Conservation (phyloP, 805 yeast genomes). For the Candida hungchunana region DNA sequence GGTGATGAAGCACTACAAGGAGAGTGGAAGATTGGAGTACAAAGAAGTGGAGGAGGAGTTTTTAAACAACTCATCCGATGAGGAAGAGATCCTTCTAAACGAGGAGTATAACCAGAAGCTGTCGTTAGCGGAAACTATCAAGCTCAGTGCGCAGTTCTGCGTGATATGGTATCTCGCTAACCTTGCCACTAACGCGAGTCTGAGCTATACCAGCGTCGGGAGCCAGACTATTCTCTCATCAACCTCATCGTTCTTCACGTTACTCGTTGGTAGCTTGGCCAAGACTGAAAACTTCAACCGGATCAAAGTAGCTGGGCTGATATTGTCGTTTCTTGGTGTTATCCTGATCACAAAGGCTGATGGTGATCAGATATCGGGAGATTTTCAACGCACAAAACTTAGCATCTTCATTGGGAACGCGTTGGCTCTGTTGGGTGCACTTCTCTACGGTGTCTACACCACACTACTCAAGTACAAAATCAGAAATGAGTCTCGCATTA, state of each 20-base stretch:
- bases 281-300: constrained; percentile 64
- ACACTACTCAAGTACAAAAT: constrained; percentile 74
- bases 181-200: constrained; percentile 80
- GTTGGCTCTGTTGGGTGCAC: constrained; percentile 78
- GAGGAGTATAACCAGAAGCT: constrained; percentile 26
- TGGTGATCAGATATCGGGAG: constrained; percentile 20
- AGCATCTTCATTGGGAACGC: constrained; percentile 62
- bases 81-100: constrained; percentile 25
- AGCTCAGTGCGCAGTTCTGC: constrained; percentile 76
- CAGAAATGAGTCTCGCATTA: constrained; percentile 66
- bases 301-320: constrained; percentile 64
- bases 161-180: constrained; percentile 89
- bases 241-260: constrained; percentile 90
- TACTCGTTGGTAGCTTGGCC: constrained; percentile 71
- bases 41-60: constrained; percentile 24
- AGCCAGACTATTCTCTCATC: constrained; percentile 91
- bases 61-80: constrained; percentile 21
- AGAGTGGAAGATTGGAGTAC: constrained; percentile 26
- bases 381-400: constrained; percentile 22
- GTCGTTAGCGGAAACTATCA: constrained; percentile 59
- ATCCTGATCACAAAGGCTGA: constrained; percentile 73
- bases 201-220: constrained; percentile 87
- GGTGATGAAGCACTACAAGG: constrained; percentile 24
- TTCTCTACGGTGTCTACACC: constrained; percentile 89
- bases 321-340: constrained; percentile 75